Evolutionary conservation across 2,329 filamentous ascomycete genomes (phyloP).

Genomic region (Fusarium guadeloupense): DNA sequence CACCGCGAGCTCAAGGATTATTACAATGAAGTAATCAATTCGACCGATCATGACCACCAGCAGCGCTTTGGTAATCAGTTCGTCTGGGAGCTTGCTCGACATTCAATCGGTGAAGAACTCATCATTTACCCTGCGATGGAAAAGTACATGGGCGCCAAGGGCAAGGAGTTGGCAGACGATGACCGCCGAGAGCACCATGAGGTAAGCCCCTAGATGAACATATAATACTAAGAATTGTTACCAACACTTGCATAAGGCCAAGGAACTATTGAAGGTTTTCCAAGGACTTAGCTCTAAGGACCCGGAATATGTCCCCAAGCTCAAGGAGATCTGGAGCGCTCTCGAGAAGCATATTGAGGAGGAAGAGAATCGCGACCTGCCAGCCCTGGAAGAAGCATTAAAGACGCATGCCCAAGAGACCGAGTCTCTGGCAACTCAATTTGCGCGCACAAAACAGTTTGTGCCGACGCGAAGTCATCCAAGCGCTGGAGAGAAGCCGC

Average conservation of each 20-base stretch:
- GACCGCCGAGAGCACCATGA: slow-evolving; percentile 59
- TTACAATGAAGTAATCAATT: slow-evolving; percentile 53
- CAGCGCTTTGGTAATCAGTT: slow-evolving; percentile 58
- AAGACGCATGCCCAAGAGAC: slow-evolving; percentile 36
- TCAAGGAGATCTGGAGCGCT: slow-evolving; percentile 55
- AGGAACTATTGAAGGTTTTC: slow-evolving; percentile 59
- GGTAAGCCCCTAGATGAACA: slow-evolving; percentile 40
- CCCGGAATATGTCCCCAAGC: slow-evolving; percentile 53
- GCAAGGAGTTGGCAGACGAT: slow-evolving; percentile 55
- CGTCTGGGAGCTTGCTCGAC: slow-evolving; percentile 59
- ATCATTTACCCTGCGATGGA: slow-evolving; percentile 65
- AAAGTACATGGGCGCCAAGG: slow-evolving; percentile 54
- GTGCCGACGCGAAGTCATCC: slow-evolving; percentile 63
- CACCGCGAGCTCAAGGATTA: slow-evolving; percentile 48
- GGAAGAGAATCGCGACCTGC: slow-evolving; percentile 61
- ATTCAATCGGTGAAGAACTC: slow-evolving; percentile 59
- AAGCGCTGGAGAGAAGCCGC: slow-evolving; percentile 59
- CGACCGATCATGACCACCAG: slow-evolving; percentile 50
- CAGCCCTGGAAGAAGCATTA: slow-evolving; percentile 56
- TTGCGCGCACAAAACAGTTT: slow-evolving; percentile 63
- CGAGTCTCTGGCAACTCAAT: slow-evolving; percentile 50
- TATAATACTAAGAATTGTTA: background rate
- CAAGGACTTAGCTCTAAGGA: slow-evolving; percentile 55
- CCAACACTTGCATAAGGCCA: slow-evolving; percentile 52
- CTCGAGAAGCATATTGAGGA: slow-evolving; percentile 59